These are phyloP conservation scores for Fraxinus baroniana DNA, from an alignment of 305 asterid species.

Conservation along the genomic window DNA sequence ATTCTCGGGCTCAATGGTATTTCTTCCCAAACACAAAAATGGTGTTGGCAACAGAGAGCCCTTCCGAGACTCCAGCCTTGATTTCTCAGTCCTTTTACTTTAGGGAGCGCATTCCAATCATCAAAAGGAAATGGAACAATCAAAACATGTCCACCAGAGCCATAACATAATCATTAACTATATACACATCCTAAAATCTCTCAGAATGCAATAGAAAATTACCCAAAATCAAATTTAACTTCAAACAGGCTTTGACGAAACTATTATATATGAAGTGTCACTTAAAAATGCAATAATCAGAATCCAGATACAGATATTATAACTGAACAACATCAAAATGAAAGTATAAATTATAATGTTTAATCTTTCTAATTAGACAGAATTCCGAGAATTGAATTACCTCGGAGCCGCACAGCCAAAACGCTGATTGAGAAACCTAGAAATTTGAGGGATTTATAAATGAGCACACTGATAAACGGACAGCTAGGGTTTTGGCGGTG, in stretches of 20 bases:
- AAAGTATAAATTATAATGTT: neutral
- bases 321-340: neutral
- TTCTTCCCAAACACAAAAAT: slow-evolving; percentile 45
- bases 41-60: slow-evolving; percentile 43
- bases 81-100: slow-evolving; percentile 28
- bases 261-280: neutral
- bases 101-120: slow-evolving; percentile 54
- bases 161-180: neutral
- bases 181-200: neutral
- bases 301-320: neutral
- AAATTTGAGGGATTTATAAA: neutral
- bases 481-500: neutral
- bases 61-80: slow-evolving; percentile 93
- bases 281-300: neutral
- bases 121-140: slow-evolving; percentile 23
- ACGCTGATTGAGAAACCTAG: neutral
- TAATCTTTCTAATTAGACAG: neutral
- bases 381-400: neutral
- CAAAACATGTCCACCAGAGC: slow-evolving; percentile 20
- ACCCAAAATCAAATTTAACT: neutral
- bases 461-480: neutral
- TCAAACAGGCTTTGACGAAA: neutral
- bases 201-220: neutral
- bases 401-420: neutral
- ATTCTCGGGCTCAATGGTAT: slow-evolving; percentile 74